A percentile compares a stretch with the other conserved stretches of the same genome.
These are phyloP conservation scores for Trifolium subterraneum DNA, from an alignment of 306 rosid species.

Conservation along the genomic window DNA sequence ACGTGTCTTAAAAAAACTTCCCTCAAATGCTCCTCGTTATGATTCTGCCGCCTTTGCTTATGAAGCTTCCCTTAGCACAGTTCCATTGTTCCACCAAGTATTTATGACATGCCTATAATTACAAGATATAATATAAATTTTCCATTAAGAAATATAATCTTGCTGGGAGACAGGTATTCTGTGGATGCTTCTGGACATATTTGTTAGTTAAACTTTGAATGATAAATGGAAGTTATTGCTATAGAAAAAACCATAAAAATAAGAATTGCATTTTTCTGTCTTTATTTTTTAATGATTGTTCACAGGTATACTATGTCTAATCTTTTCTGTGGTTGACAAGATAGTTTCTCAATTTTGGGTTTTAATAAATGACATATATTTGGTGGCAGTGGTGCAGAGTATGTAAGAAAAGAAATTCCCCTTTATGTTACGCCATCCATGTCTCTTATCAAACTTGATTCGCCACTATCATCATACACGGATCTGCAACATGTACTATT, in stretches of 20 bases:
- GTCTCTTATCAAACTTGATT: conserved; percentile 69
- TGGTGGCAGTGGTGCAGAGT: conserved; percentile 88
- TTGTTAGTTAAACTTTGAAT: conserved; percentile 20
- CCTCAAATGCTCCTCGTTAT: conserved; percentile 24
- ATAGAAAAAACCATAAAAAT: conserved; percentile 17
- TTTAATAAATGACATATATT: conserved; percentile 42
- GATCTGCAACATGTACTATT: conserved; percentile 87
- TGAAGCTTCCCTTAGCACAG: conserved; percentile 27
- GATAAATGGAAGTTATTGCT: conserved; percentile 6
- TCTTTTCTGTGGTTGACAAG: conserved; percentile 24
- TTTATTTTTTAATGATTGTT: conserved; percentile 4
- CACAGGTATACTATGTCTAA: conserved; percentile 25
- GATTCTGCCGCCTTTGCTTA: conserved; percentile 31
- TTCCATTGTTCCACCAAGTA: conserved; percentile 14
- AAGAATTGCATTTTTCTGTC: conserved; percentile 9
- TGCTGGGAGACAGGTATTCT: conserved; percentile 21
- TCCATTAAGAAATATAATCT: conserved; percentile 9
- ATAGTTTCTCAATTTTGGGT: conserved; percentile 38
- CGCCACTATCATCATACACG: conserved; percentile 74
- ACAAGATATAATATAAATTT: conserved; percentile 14
- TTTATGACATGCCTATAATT: conserved; percentile 27
- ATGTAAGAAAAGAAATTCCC: conserved; percentile 86
- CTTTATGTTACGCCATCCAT: conserved; percentile 78
- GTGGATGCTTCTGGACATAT: conserved; percentile 31
- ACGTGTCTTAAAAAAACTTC: conserved; percentile 2